phyloP scores from a whole-genome alignment of 1,284 basidiomycete species.

The Schizophyllum amplum region DNA sequence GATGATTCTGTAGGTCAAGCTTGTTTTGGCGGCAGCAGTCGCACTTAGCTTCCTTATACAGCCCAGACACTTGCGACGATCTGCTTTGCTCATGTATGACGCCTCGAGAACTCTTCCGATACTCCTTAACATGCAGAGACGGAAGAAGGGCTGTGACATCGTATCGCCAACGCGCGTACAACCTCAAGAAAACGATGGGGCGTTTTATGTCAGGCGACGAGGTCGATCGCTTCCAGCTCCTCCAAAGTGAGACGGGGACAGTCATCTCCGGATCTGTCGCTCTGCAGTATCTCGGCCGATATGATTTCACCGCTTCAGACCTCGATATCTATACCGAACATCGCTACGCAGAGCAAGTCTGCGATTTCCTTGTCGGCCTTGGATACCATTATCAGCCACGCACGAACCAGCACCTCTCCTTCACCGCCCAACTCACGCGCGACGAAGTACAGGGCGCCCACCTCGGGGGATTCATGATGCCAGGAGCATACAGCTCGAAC shows the following conservation, averaged over 20 bases:
- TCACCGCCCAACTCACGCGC: not conserved
- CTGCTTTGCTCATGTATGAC: not conserved
- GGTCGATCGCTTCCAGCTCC: constrained; percentile 20
- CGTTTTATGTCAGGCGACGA: constrained; percentile 16
- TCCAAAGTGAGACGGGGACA: constrained; percentile 23
- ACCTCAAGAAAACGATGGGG: constrained; percentile 14
- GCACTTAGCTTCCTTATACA: too few relatives aligned
- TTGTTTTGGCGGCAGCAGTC: too few relatives aligned
- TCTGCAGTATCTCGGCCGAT: constrained; percentile 29
- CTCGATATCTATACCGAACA: constrained; percentile 29
- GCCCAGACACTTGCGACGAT: not conserved
- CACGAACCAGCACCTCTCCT: not conserved
- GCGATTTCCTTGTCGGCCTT: constrained; percentile 1
- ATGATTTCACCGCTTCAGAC: constrained; percentile 24
- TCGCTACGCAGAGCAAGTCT: constrained; percentile 1
- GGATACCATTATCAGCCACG: constrained; percentile 4
- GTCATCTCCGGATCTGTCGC: constrained; percentile 33
- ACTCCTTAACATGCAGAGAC: not conserved
- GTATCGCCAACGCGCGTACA: constrained; percentile 10
- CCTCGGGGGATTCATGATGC: not conserved
- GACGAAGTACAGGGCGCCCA: constrained; percentile 6
- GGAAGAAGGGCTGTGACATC: not conserved
- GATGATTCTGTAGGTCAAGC: too few relatives aligned
- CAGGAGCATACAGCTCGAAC: not conserved
- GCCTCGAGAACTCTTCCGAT: not conserved